Conservation (phyloP, 805 yeast species). For the Blastobotrys parvus region DNA sequence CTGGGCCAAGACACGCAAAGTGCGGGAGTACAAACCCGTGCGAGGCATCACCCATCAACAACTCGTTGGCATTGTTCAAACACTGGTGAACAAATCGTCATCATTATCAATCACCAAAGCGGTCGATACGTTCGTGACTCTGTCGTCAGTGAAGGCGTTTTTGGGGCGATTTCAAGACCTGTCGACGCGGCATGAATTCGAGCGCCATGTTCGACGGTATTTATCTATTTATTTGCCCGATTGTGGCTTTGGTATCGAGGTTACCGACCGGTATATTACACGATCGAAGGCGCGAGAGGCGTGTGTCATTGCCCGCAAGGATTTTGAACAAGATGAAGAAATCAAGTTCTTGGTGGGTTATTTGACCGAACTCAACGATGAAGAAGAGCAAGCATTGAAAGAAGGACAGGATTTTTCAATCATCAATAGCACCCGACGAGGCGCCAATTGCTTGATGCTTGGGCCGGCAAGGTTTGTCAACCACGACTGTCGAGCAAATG, state of each 20-base stretch:
- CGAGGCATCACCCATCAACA: slow-evolving; percentile 15
- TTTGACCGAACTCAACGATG: slow-evolving; percentile 29
- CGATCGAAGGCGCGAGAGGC: slow-evolving; percentile 29
- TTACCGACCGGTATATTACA: slow-evolving; percentile 34
- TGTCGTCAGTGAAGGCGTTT: slow-evolving; percentile 24
- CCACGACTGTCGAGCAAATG: slow-evolving; percentile 40
- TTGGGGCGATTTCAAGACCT: slow-evolving; percentile 19
- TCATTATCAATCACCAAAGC: slow-evolving; percentile 15
- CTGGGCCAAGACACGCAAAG: slow-evolving; percentile 26
- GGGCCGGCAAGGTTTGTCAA: slow-evolving; percentile 43
- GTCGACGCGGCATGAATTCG: slow-evolving; percentile 26
- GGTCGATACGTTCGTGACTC: slow-evolving; percentile 21
- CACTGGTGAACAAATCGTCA: slow-evolving; percentile 4
- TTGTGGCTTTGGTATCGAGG: slow-evolving; percentile 35
- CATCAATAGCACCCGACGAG: slow-evolving; percentile 30
- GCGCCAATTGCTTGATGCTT: slow-evolving; percentile 34
- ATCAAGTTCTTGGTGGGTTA: slow-evolving; percentile 33
- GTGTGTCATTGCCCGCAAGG: slow-evolving; percentile 32
- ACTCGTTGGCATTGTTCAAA: neutral
- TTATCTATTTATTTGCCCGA: slow-evolving; percentile 29
- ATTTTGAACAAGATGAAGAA: slow-evolving; percentile 26
- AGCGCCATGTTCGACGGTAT: slow-evolving; percentile 31
- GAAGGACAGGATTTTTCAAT: slow-evolving; percentile 35
- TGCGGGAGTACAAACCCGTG: slow-evolving; percentile 18
- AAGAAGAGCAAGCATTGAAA: slow-evolving; percentile 28